Percentiles rank a stretch among this genome's conserved stretches.
These are phyloP conservation scores for Inonotus hispidus DNA, from an alignment of 1,284 basidiomycete genomes.

Conservation along the genomic window DNA sequence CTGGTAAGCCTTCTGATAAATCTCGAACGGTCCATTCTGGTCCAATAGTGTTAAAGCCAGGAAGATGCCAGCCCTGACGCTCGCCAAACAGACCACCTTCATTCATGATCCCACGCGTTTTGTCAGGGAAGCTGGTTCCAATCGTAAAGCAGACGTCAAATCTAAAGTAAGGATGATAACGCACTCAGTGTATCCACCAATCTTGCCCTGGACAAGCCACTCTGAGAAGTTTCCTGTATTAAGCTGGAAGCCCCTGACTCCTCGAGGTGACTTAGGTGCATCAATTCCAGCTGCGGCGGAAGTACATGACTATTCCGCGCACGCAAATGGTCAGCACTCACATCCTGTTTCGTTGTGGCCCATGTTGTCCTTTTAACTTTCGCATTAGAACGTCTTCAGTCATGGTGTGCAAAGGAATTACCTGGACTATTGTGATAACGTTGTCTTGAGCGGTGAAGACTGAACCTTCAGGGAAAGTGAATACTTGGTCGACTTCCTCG, in stretches of 20 bases:
- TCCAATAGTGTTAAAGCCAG: slow-evolving; percentile 51
- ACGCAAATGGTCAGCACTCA: slow-evolving; percentile 24
- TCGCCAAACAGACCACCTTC: slow-evolving; percentile 80
- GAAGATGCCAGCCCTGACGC: slow-evolving; percentile 77
- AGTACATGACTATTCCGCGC: neutral
- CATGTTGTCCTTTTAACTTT: slow-evolving; percentile 60
- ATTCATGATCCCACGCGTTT: slow-evolving; percentile 63
- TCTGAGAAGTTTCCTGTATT: slow-evolving; percentile 53
- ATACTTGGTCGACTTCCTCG: slow-evolving; percentile 60
- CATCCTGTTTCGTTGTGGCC: slow-evolving; percentile 61
- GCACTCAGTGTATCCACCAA: slow-evolving; percentile 67
- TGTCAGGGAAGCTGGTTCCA: slow-evolving; percentile 55
- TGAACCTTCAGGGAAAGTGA: slow-evolving; percentile 52
- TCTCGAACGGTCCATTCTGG: slow-evolving; percentile 52
- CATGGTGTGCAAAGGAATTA: slow-evolving; percentile 24
- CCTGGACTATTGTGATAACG: slow-evolving; percentile 71
- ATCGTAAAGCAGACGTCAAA: neutral
- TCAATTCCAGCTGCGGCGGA: neutral
- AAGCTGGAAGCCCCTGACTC: slow-evolving; percentile 69
- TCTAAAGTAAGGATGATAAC: neutral
- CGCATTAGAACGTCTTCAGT: neutral
- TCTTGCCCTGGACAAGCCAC: slow-evolving; percentile 82
- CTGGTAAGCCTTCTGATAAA: slow-evolving; percentile 53
- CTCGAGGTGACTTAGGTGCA: slow-evolving; percentile 50
- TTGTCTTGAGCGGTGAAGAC: slow-evolving; percentile 53